Evolutionary conservation across 306 rosid genomes (phyloP).

Genomic region (Hippophae tibetana): DNA sequence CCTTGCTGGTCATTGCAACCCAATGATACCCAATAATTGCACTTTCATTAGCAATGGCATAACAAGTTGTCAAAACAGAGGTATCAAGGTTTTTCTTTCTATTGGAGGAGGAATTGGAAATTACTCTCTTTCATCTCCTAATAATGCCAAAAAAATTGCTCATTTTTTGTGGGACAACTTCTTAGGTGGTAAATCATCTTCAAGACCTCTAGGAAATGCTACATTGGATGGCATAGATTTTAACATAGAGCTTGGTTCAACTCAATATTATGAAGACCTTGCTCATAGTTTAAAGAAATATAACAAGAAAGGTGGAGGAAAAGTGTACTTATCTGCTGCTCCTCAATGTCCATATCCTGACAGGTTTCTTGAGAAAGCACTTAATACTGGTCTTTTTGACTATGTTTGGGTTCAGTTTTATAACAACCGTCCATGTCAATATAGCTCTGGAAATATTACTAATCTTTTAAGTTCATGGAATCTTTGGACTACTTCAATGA

Average conservation of each 20-base stretch:
- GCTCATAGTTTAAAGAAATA: neutral
- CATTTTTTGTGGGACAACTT: slow-evolving; percentile 24
- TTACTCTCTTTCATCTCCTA: slow-evolving; percentile 21
- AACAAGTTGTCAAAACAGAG: slow-evolving; percentile 35
- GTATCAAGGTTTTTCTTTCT: slow-evolving; percentile 27
- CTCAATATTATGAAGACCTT: neutral
- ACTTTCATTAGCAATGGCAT: slow-evolving; percentile 26
- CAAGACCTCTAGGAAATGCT: slow-evolving; percentile 26
- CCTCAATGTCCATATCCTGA: slow-evolving; percentile 33
- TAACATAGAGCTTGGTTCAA: slow-evolving; percentile 12
- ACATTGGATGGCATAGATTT: slow-evolving; percentile 34
- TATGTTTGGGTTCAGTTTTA: slow-evolving; percentile 33
- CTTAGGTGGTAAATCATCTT: slow-evolving; percentile 27
- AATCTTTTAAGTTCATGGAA: slow-evolving; percentile 52
- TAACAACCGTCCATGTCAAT: slow-evolving; percentile 32
- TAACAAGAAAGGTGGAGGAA: neutral
- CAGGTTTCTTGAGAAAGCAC: slow-evolving; percentile 18
- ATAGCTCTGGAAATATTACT: slow-evolving; percentile 34
- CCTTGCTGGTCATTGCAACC: slow-evolving; percentile 66
- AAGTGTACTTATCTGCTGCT: slow-evolving; percentile 22
- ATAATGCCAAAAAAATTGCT: slow-evolving; percentile 22
- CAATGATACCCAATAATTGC: slow-evolving; percentile 29
- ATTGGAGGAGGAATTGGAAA: slow-evolving; percentile 25
- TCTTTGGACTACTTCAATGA: slow-evolving; percentile 34
- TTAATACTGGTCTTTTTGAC: slow-evolving; percentile 24